Evolutionary conservation across 495 filamentous ascomycete species (phyloP).

Genomic region (Extremus antarcticus): DNA sequence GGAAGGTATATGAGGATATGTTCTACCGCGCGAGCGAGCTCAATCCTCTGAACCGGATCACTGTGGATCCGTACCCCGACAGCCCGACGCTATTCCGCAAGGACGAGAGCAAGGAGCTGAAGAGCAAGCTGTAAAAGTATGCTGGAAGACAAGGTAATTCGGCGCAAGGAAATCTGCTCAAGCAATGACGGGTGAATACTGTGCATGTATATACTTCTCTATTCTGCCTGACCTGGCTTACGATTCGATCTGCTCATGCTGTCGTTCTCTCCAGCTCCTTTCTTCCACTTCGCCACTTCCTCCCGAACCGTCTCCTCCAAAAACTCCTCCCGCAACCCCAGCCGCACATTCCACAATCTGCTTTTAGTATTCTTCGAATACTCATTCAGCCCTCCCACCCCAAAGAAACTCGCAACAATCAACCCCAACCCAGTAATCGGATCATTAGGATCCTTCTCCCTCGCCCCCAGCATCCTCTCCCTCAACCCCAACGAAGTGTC

Average conservation of each 20-base stretch:
- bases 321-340: background rate
- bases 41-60: conserved; percentile 56
- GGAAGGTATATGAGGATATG: conserved; percentile 57
- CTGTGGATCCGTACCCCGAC: conserved; percentile 58
- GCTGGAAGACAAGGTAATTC: background rate
- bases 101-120: conserved; percentile 29
- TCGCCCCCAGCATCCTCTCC: background rate
- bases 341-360: background rate
- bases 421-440: background rate
- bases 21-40: conserved; percentile 53
- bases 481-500: background rate
- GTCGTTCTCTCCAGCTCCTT: background rate
- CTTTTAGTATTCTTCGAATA: background rate
- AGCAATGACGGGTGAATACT: background rate
- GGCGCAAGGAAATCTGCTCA: no score
- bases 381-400: background rate
- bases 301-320: background rate
- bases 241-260: background rate
- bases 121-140: conserved; percentile 36
- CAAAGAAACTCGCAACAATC: background rate
- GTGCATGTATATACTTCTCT: background rate
- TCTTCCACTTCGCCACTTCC: background rate
- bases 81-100: conserved; percentile 49
- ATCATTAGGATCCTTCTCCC: background rate
- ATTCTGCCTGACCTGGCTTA: background rate